These are phyloP conservation scores for Lachancea mirantina DNA, from an alignment of 805 yeast species.

Conservation along the genomic window DNA sequence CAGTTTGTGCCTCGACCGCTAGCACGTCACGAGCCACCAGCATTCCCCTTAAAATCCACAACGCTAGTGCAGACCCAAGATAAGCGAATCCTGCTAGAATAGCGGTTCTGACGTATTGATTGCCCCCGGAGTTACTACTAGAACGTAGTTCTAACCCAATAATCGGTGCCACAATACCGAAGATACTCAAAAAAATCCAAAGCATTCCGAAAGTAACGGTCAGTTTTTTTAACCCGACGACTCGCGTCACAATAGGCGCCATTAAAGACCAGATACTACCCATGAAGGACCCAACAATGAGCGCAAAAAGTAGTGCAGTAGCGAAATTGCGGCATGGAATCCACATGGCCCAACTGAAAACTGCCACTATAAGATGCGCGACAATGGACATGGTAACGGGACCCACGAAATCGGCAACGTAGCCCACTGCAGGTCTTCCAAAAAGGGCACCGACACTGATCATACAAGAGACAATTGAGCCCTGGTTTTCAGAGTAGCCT, in stretches of 20 bases:
- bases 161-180: slow-evolving; percentile 52
- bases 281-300: slow-evolving; percentile 50
- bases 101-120: slow-evolving; percentile 46
- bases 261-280: slow-evolving; percentile 54
- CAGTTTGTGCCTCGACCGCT: slow-evolving; percentile 20
- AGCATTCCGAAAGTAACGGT: slow-evolving; percentile 44
- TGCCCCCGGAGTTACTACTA: slow-evolving; percentile 23
- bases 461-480: slow-evolving; percentile 55
- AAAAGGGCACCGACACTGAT: slow-evolving; percentile 47
- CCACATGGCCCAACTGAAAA: slow-evolving; percentile 46
- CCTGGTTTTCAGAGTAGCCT: slow-evolving; percentile 49
- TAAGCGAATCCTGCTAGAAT: slow-evolving; percentile 55
- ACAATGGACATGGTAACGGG: slow-evolving; percentile 40
- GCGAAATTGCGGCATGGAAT: slow-evolving; percentile 51
- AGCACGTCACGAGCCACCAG: slow-evolving; percentile 42
- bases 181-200: slow-evolving; percentile 45
- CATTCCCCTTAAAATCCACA: slow-evolving; percentile 48
- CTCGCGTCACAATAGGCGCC: slow-evolving; percentile 44
- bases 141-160: slow-evolving; percentile 48
- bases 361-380: slow-evolving; percentile 34
- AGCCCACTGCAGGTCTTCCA: slow-evolving; percentile 53
- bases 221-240: slow-evolving; percentile 48
- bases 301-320: slow-evolving; percentile 45
- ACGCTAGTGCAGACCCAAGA: slow-evolving; percentile 37
- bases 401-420: slow-evolving; percentile 44